Evolutionary conservation across 1,139 yeast species (phyloP).

Genomic region (Geotrichum europaeum): DNA sequence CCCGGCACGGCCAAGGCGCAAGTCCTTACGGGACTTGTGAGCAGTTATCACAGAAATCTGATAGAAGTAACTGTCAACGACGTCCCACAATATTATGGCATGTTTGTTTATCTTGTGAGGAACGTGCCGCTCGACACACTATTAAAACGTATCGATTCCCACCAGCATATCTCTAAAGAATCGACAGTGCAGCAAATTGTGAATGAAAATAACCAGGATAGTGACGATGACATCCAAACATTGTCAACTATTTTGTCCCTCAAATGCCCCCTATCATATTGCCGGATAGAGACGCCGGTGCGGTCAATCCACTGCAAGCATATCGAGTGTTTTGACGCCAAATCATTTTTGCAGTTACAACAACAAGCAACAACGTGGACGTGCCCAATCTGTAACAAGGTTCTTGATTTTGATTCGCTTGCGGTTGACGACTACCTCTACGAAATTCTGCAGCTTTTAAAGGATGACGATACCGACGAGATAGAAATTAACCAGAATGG

Average conservation of each 20-base stretch:
- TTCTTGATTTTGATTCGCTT: conserved; percentile 30
- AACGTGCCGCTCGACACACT: conserved; percentile 24
- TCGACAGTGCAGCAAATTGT: conserved; percentile 25
- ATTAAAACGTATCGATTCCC: conserved; percentile 25
- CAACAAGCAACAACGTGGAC: conserved; percentile 41
- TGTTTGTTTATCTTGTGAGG: conserved; percentile 27
- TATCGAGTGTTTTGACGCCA: conserved; percentile 41
- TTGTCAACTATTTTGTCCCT: conserved; percentile 34
- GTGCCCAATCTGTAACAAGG: conserved; percentile 39
- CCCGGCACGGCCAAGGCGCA: conserved; percentile 39
- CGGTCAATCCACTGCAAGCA: conserved; percentile 38
- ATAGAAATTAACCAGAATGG: conserved; percentile 38
- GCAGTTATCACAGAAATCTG: conserved; percentile 19
- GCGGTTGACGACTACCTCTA: conserved; percentile 36
- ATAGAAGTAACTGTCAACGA: conserved; percentile 26
- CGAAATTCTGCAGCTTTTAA: conserved; percentile 10
- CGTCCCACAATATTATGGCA: conserved; percentile 20
- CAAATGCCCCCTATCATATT: conserved; percentile 37
- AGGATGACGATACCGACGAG: conserved; percentile 27
- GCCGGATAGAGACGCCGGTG: conserved; percentile 37
- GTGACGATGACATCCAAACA: conserved; percentile 38
- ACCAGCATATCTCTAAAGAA: conserved; percentile 30
- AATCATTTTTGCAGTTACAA: conserved; percentile 37
- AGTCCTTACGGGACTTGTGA: conserved; percentile 30
- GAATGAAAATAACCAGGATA: conserved; percentile 22